A percentile compares a stretch with the other conserved stretches of the same genome.
Evolutionary conservation across 345 rosid species (phyloP).

Genomic region (Aquilaria sinensis): DNA sequence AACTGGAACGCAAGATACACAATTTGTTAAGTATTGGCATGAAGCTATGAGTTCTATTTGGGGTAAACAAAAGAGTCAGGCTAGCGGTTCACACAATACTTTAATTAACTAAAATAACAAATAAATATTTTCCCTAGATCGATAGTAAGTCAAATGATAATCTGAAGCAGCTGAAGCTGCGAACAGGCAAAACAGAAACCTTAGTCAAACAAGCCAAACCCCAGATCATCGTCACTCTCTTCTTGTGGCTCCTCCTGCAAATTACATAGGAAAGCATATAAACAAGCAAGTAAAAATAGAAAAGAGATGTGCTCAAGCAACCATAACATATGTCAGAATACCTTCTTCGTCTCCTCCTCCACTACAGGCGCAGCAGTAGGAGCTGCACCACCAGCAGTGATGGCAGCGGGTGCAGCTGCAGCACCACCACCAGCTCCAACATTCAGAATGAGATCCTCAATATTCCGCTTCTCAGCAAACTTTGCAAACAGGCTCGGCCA

Average conservation of each 20-base stretch:
- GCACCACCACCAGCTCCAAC: slow-evolving; percentile 45
- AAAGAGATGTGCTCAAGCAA: neutral
- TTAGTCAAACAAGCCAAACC: slow-evolving; percentile 4
- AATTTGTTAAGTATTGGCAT: too few relatives aligned
- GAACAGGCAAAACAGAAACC: too few relatives aligned
- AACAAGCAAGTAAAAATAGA: neutral
- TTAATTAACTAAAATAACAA: too few relatives aligned
- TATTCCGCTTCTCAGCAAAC: slow-evolving; percentile 42
- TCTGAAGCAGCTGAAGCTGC: too few relatives aligned
- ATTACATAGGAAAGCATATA: neutral
- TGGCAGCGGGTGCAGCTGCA: slow-evolving; percentile 23
- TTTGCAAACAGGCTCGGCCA: slow-evolving; percentile 61
- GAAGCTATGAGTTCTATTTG: too few relatives aligned
- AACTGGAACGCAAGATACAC: too few relatives aligned
- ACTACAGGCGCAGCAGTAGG: slow-evolving; percentile 37
- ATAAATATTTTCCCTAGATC: too few relatives aligned
- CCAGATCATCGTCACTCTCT: slow-evolving; percentile 8
- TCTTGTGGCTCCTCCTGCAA: slow-evolving; percentile 7
- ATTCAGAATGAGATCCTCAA: slow-evolving; percentile 46
- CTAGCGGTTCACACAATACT: too few relatives aligned
- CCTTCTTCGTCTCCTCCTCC: slow-evolving; percentile 35
- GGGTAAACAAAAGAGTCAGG: too few relatives aligned
- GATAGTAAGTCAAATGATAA: too few relatives aligned
- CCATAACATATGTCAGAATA: neutral
- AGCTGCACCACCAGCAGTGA: slow-evolving; percentile 14